Evolutionary conservation across 345 rosid genomes (phyloP).

Genomic region (Rhizophora mangle): DNA sequence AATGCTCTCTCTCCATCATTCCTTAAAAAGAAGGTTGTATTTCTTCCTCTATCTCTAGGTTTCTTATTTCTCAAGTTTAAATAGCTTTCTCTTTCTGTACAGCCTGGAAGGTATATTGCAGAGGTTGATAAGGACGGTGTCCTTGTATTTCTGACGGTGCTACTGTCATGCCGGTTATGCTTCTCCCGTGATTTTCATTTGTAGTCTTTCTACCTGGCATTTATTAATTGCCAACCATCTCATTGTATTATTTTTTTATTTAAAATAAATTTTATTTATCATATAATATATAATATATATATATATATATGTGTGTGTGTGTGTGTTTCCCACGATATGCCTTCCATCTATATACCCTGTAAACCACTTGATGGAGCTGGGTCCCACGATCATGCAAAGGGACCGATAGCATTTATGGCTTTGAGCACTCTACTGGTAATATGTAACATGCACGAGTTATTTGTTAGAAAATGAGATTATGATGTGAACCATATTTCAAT

Average conservation of each 20-base stretch:
- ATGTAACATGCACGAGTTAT: slow-evolving; percentile 1
- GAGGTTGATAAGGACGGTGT: slow-evolving; percentile 54
- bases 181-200: slow-evolving; percentile 52
- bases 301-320: too few relatives aligned
- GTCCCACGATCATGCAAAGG: slow-evolving; percentile 18
- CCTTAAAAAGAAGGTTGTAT: neutral
- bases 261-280: too few relatives aligned
- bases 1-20: slow-evolving; percentile 1
- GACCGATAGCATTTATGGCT: slow-evolving; percentile 26
- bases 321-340: slow-evolving; percentile 4
- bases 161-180: slow-evolving; percentile 17
- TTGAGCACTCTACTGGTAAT: slow-evolving; percentile 15
- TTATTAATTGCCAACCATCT: slow-evolving; percentile 5
- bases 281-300: too few relatives aligned
- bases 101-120: slow-evolving; percentile 25
- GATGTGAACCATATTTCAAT: too few relatives aligned
- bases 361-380: slow-evolving; percentile 16
- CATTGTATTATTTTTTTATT: too few relatives aligned
- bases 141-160: slow-evolving; percentile 17
- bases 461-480: too few relatives aligned
- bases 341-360: slow-evolving; percentile 1
- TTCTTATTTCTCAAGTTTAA: slow-evolving; percentile 17
- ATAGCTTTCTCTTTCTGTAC: slow-evolving; percentile 14
- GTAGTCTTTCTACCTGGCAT: slow-evolving; percentile 14
- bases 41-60: neutral